A percentile compares a stretch with the other conserved stretches of the same genome.
Evolutionary conservation across 2,329 filamentous ascomycete species (phyloP).

Genomic region (Bimuria novae-zelandiae): DNA sequence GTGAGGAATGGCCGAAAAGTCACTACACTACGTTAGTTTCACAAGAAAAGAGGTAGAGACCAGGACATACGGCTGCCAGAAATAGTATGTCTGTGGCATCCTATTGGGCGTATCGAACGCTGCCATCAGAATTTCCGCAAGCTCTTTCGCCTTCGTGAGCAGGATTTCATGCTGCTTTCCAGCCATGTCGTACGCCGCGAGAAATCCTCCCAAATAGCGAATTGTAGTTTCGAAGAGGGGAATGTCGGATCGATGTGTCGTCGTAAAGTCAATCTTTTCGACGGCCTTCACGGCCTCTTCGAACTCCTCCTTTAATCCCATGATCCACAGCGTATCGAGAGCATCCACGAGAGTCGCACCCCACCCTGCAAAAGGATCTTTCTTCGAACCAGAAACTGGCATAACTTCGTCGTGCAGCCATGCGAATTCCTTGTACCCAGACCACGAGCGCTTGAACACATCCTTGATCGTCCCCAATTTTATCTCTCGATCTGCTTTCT

Average conservation of each 20-base stretch:
- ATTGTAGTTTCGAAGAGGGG: slow-evolving; percentile 75
- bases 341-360: slow-evolving; percentile 83
- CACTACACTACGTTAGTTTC: slow-evolving; percentile 16
- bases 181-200: slow-evolving; percentile 72
- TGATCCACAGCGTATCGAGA: slow-evolving; percentile 74
- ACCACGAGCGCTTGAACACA: slow-evolving; percentile 80
- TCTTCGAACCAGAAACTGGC: slow-evolving; percentile 69
- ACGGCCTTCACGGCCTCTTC: slow-evolving; percentile 64
- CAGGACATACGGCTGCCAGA: slow-evolving; percentile 54
- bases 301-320: slow-evolving; percentile 70
- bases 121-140: slow-evolving; percentile 67
- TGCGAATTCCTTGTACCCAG: slow-evolving; percentile 76
- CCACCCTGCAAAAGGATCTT: slow-evolving; percentile 90
- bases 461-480: slow-evolving; percentile 71
- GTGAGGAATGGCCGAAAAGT: slow-evolving; percentile 44
- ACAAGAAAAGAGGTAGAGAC: background rate
- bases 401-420: slow-evolving; percentile 86
- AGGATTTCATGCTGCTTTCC: slow-evolving; percentile 56
- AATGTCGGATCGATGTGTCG: slow-evolving; percentile 55
- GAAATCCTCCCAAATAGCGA: slow-evolving; percentile 69
- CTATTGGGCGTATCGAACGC: slow-evolving; percentile 71
- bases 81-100: slow-evolving; percentile 66
- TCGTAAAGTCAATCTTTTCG: slow-evolving; percentile 65
- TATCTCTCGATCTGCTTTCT: slow-evolving; percentile 61
- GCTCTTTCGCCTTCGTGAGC: slow-evolving; percentile 65